These are phyloP conservation scores for Podospora sp. DNA, from an alignment of 495 filamentous ascomycete species.

Conservation along the genomic window DNA sequence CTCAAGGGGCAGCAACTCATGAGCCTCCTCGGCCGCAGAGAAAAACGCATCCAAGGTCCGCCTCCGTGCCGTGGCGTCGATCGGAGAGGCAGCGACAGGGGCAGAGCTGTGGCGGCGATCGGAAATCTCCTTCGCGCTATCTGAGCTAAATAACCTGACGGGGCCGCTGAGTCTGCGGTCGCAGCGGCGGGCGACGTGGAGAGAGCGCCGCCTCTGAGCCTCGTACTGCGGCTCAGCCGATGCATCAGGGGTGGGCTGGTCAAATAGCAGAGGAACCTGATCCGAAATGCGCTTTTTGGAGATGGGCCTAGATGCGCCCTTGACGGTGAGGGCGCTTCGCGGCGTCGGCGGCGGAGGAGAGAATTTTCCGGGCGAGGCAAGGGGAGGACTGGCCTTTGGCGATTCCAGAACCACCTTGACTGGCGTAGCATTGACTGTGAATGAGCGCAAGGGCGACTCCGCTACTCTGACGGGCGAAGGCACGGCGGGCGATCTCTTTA, in stretches of 20 bases:
- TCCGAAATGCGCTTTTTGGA: constrained; percentile 2
- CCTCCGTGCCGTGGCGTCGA: constrained; percentile 22
- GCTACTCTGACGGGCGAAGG: constrained; percentile 31
- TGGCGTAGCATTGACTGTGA: constrained; percentile 32
- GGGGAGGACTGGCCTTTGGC: constrained; percentile 25
- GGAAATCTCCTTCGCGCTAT: constrained; percentile 19
- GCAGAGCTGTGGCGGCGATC: constrained; percentile 38
- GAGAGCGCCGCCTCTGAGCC: constrained; percentile 31
- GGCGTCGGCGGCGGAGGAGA: constrained; percentile 11
- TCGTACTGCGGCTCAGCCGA: constrained; percentile 31
- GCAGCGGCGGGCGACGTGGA: constrained; percentile 32
- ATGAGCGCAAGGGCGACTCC: constrained; percentile 30
- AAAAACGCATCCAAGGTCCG: constrained; percentile 27
- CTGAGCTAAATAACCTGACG: constrained; percentile 24
- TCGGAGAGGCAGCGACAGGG: not conserved
- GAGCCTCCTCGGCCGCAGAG: not conserved
- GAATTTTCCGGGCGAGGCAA: constrained; percentile 28
- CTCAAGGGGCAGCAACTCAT: not conserved
- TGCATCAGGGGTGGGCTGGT: constrained; percentile 29
- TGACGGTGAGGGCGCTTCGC: not conserved
- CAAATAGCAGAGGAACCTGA: constrained; percentile 35
- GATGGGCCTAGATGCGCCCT: not conserved
- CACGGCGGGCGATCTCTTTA: constrained; percentile 25
- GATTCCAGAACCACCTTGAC: constrained; percentile 34
- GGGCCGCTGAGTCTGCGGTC: constrained; percentile 31